phyloP scores from a whole-genome alignment of 163 green algal species.

The Coccomyxa subellipsoidea region DNA sequence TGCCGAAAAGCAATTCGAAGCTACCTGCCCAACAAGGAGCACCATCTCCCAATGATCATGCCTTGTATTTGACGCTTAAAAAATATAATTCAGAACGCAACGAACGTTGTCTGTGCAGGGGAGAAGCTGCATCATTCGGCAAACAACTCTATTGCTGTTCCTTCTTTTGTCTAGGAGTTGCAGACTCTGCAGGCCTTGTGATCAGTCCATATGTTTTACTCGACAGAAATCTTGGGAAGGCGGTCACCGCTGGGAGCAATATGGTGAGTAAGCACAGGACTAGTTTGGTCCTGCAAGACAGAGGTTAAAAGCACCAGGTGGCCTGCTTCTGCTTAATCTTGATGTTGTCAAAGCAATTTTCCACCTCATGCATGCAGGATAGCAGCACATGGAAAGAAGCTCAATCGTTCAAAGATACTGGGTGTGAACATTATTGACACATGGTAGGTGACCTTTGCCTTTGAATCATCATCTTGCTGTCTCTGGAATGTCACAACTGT shows the following conservation, averaged over 20 bases:
- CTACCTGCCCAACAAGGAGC: too few species aligned
- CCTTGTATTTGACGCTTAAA: too few species aligned
- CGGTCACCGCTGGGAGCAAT: constrained; percentile 66
- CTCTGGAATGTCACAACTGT: not conserved
- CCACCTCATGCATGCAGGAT: constrained; percentile 46
- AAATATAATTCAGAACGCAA: too few species aligned
- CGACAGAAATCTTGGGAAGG: constrained; percentile 62
- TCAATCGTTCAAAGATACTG: constrained; percentile 57
- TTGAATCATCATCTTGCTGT: too few species aligned
- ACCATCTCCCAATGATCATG: too few species aligned
- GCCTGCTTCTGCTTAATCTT: not conserved
- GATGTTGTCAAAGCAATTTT: not conserved
- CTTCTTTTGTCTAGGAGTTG: not conserved
- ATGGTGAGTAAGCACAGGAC: constrained; percentile 50
- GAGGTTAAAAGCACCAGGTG: too few species aligned
- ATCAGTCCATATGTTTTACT: constrained; percentile 66
- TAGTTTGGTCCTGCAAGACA: not conserved
- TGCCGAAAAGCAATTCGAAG: too few species aligned
- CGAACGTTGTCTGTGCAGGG: too few species aligned
- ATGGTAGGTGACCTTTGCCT: constrained; percentile 47
- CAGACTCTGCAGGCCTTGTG: not conserved
- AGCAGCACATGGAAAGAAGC: constrained; percentile 72
- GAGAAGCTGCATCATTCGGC: too few species aligned
- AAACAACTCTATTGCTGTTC: not conserved
- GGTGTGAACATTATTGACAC: constrained; percentile 61